Evolutionary conservation across 306 rosid species (phyloP).

Genomic region (Cicer cuneatum): DNA sequence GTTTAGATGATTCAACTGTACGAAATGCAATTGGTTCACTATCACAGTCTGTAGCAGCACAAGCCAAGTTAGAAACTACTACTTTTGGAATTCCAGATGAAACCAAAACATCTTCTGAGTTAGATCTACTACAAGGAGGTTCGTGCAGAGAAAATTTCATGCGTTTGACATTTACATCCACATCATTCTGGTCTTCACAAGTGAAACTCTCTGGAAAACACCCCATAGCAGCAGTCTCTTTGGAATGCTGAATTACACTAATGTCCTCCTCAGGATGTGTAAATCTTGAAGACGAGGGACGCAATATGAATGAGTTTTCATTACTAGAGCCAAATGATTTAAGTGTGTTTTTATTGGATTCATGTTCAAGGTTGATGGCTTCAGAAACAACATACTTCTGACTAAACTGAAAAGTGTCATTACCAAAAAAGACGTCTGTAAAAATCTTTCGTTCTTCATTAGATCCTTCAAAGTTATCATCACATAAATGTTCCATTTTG

Average conservation of each 20-base stretch:
- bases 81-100: slow-evolving; percentile 51
- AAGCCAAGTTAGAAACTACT: slow-evolving; percentile 47
- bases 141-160: slow-evolving; percentile 66
- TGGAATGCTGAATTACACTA: slow-evolving; percentile 53
- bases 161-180: slow-evolving; percentile 62
- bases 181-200: slow-evolving; percentile 50
- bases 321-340: slow-evolving; percentile 75
- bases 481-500: slow-evolving; percentile 64
- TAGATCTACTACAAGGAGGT: slow-evolving; percentile 53
- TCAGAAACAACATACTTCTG: slow-evolving; percentile 66
- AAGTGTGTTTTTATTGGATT: slow-evolving; percentile 63
- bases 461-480: slow-evolving; percentile 87
- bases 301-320: slow-evolving; percentile 65
- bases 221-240: slow-evolving; percentile 53
- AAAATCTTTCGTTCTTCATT: slow-evolving; percentile 70
- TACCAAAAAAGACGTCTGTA: slow-evolving; percentile 72
- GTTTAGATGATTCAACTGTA: slow-evolving; percentile 79
- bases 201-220: slow-evolving; percentile 50
- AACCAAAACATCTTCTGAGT: slow-evolving; percentile 50
- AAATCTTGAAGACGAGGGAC: slow-evolving; percentile 61
- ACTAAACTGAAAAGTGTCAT: slow-evolving; percentile 50
- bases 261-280: slow-evolving; percentile 51
- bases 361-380: slow-evolving; percentile 65
- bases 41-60: slow-evolving; percentile 50
- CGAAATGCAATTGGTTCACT: slow-evolving; percentile 60